Percentiles rank a stretch among this genome's conserved stretches.
Evolutionary conservation across 2,329 filamentous ascomycete genomes (phyloP).

Genomic region (Diaporthe destruens): DNA sequence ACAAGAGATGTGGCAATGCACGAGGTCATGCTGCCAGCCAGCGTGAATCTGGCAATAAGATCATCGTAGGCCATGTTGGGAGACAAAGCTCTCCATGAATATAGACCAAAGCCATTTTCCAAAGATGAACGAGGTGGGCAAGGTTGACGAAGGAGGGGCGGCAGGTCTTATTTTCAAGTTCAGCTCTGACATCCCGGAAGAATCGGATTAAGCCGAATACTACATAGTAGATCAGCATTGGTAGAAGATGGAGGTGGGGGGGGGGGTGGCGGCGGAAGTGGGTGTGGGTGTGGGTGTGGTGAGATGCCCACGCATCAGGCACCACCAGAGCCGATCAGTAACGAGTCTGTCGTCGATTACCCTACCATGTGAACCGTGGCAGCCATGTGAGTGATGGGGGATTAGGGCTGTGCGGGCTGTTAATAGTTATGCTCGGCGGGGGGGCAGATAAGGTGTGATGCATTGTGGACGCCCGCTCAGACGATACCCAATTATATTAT

Average conservation of each 20-base stretch:
- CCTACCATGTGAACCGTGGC: slow-evolving; percentile 2
- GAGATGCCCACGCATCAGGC: slow-evolving; percentile 1
- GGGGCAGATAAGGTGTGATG: slow-evolving; percentile 23
- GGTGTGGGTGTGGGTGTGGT: neutral
- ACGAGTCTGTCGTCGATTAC: slow-evolving; percentile 12
- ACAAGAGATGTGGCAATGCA: slow-evolving; percentile 39
- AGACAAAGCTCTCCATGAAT: slow-evolving; percentile 8
- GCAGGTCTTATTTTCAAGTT: slow-evolving; percentile 2
- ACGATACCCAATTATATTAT: slow-evolving; percentile 24
- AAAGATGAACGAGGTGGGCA: neutral
- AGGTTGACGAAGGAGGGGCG: neutral
- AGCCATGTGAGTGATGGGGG: neutral
- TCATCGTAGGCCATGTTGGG: slow-evolving; percentile 31
- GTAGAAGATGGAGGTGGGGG: too few relatives aligned
- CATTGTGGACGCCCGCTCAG: slow-evolving; percentile 27
- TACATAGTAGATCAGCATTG: slow-evolving; percentile 10
- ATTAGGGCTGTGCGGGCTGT: neutral
- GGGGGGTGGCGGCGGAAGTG: too few relatives aligned
- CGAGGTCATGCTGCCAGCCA: slow-evolving; percentile 42
- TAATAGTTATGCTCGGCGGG: slow-evolving; percentile 21
- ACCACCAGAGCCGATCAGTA: slow-evolving; percentile 5
- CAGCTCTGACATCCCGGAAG: slow-evolving; percentile 5
- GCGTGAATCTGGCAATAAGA: slow-evolving; percentile 37
- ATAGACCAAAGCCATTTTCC: slow-evolving; percentile 5
- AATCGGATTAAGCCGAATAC: slow-evolving; percentile 1